These are phyloP conservation scores for Coccomyxa sp. DNA, from an alignment of 139 green algal species.

Conservation along the genomic window DNA sequence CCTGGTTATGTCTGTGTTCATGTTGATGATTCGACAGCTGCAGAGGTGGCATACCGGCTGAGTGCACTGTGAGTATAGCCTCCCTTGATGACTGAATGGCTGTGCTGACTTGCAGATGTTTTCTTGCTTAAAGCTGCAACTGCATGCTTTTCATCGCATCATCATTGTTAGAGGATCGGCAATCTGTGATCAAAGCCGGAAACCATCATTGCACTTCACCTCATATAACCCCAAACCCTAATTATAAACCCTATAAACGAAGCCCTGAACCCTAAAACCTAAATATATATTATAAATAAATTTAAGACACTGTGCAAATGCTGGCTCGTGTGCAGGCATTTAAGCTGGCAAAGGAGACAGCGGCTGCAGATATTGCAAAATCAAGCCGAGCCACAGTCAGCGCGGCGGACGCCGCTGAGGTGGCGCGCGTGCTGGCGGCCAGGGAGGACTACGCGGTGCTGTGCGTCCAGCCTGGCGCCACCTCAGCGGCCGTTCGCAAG, in stretches of 20 bases:
- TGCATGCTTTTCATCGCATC: too few species aligned
- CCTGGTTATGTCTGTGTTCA: too few species aligned
- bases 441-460: background rate
- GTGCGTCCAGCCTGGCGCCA: background rate
- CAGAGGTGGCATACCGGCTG: background rate
- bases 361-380: background rate
- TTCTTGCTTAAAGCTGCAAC: background rate
- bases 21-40: background rate
- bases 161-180: too few species aligned
- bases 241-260: too few species aligned
- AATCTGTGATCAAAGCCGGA: too few species aligned
- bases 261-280: too few species aligned
- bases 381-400: background rate
- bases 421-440: background rate
- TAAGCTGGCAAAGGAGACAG: background rate
- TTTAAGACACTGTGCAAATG: background rate
- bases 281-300: too few species aligned
- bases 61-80: background rate
- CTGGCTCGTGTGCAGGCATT: background rate
- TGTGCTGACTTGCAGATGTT: background rate
- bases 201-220: too few species aligned
- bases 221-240: too few species aligned
- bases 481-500: background rate
- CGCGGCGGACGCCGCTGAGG: background rate
- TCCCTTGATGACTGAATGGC: background rate